Conservation (phyloP, 495 filamentous ascomycete genomes). For the Amphirosellinia nigrospora region DNA sequence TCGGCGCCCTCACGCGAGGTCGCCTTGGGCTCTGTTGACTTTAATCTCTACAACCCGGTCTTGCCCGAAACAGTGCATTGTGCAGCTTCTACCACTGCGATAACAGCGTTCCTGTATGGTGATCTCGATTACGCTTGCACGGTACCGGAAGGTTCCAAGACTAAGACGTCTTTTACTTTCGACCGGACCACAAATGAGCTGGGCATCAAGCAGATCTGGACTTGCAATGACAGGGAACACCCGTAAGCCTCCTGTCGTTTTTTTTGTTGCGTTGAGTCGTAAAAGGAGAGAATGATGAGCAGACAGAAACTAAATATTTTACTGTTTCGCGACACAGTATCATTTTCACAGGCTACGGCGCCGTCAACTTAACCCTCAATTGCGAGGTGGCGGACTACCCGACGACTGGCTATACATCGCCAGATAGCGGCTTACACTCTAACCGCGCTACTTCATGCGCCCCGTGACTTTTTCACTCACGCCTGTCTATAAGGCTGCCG, state of each 20-base stretch:
- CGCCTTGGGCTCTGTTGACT: slow-evolving; percentile 48
- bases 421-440: slow-evolving; percentile 50
- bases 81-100: slow-evolving; percentile 44
- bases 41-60: slow-evolving; percentile 53
- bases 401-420: slow-evolving; percentile 38
- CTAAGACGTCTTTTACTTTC: slow-evolving; percentile 33
- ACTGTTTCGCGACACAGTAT: slow-evolving; percentile 28
- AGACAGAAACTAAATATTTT: slow-evolving; percentile 14
- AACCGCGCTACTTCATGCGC: slow-evolving; percentile 40
- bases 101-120: slow-evolving; percentile 54
- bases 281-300: neutral
- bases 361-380: slow-evolving; percentile 37
- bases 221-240: slow-evolving; percentile 44
- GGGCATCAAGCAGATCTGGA: slow-evolving; percentile 50
- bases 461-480: slow-evolving; percentile 33
- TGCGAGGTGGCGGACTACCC: slow-evolving; percentile 42
- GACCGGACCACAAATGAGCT: slow-evolving; percentile 36
- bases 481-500: slow-evolving; percentile 40
- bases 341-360: slow-evolving; percentile 44
- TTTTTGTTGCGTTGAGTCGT: neutral
- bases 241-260: slow-evolving; percentile 38
- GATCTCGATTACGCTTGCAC: slow-evolving; percentile 45
- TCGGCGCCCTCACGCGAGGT: slow-evolving; percentile 53
- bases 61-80: slow-evolving; percentile 40
- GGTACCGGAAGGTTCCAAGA: slow-evolving; percentile 29